Evolutionary conservation across 2,329 filamentous ascomycete genomes (phyloP).

Genomic region (Leptographium galeiforme): DNA sequence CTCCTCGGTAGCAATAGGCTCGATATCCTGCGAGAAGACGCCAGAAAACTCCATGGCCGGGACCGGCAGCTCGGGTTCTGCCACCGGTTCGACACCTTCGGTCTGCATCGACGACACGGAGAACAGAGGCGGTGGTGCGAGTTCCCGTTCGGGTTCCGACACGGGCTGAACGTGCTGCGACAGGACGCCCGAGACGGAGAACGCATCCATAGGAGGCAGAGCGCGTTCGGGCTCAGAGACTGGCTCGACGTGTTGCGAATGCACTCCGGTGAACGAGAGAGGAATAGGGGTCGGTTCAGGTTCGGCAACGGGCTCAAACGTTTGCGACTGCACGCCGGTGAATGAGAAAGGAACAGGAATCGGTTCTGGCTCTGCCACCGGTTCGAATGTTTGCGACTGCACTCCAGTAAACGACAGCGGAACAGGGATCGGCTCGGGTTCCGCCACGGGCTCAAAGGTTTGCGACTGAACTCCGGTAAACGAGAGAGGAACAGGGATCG

Average conservation of each 20-base stretch:
- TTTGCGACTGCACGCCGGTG: neutral
- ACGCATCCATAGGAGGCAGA: neutral
- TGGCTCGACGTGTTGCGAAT: constrained; percentile 20
- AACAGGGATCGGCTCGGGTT: neutral
- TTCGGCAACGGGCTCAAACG: neutral
- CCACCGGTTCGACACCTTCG: constrained; percentile 18
- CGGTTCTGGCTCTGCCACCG: neutral
- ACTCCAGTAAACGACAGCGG: constrained; percentile 24
- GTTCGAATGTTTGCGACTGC: constrained; percentile 22
- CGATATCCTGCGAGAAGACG: constrained; percentile 4
- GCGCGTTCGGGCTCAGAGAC: neutral
- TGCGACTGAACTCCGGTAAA: neutral
- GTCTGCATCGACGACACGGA: constrained; percentile 23
- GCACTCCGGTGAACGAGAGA: constrained; percentile 26
- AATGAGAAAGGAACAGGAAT: neutral
- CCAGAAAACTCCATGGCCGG: constrained; percentile 9
- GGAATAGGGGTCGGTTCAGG: neutral
- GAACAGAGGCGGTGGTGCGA: constrained; percentile 10
- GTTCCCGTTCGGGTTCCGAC: constrained; percentile 19
- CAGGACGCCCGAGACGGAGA: constrained; percentile 26
- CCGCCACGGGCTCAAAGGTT: neutral
- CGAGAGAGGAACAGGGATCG: neutral
- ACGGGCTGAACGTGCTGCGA: constrained; percentile 29
- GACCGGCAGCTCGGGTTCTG: constrained; percentile 4
- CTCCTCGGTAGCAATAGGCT: constrained; percentile 2